A percentile compares a stretch with the other conserved stretches of the same genome.
These are phyloP conservation scores for Dryadomyces quercivorus DNA, from an alignment of 2,329 filamentous ascomycete species.

Conservation along the genomic window DNA sequence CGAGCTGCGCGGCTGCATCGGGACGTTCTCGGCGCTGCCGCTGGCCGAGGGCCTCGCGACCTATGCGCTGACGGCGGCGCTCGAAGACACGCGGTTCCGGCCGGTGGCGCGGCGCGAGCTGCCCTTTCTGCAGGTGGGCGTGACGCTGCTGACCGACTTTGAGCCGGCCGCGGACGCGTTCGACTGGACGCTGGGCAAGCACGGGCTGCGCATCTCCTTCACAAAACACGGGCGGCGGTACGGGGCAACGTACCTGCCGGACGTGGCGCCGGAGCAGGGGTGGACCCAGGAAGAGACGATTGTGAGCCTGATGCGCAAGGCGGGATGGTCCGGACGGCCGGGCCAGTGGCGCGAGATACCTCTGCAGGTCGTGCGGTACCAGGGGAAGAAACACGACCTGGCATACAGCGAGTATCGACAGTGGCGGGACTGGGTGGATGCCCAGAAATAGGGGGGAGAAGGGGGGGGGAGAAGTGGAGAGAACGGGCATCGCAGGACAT, in stretches of 20 bases:
- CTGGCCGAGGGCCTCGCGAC: conserved; percentile 60
- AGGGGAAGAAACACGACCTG: conserved; percentile 66
- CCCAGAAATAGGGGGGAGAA: conserved; percentile 8
- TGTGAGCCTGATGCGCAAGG: conserved; percentile 84
- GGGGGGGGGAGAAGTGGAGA: background rate
- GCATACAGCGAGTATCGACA: conserved; percentile 62
- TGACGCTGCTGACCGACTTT: conserved; percentile 80
- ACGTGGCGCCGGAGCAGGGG: conserved; percentile 83
- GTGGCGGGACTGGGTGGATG: conserved; percentile 63
- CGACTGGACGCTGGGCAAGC: conserved; percentile 78
- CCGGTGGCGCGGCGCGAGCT: conserved; percentile 43
- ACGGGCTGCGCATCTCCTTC: conserved; percentile 83
- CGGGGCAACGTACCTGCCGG: conserved; percentile 76
- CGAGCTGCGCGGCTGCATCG: conserved; percentile 83
- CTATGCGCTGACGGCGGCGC: conserved; percentile 71
- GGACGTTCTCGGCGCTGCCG: conserved; percentile 73
- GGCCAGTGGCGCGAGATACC: conserved; percentile 71
- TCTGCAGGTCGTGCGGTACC: conserved; percentile 71
- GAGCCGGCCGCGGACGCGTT: conserved; percentile 57
- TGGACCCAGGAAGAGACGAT: conserved; percentile 93
- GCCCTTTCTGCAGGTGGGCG: conserved; percentile 46
- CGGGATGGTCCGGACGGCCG: conserved; percentile 75
- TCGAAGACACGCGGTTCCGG: conserved; percentile 50
- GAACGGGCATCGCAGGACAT: no score
- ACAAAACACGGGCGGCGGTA: conserved; percentile 59